Base-by-base conservation (phyloP, 768 basidiomycete species). In the Lentinula sp. region DNA sequence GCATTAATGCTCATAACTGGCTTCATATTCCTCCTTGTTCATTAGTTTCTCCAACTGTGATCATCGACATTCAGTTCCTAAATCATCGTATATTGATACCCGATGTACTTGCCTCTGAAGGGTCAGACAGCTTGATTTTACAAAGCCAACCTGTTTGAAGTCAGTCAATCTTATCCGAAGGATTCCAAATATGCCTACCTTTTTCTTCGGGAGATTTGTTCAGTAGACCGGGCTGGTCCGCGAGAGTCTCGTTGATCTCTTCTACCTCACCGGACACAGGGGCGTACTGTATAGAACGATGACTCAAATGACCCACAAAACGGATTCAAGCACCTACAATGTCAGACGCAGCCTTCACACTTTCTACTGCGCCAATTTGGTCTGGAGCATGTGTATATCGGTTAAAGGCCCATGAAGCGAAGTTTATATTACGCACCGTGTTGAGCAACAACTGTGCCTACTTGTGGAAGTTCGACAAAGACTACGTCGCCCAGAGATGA, bases 341-440 rank as follows among this genome's bases (percentile, higher is more conserved):
- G 70, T 98, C 95, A 1, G 95, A 95, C 42, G 94, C 93, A 33
- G 95, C 95, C 72, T 98, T 98, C 60, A 97, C 95, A 63, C 94
- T 96, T 74, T 97, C 95, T 9, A 98, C 93, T 6, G 91, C 91
- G 54, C 95, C 95, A 71, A 96, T 90, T 64, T 86, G 75, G 50
- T 90, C 95, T 95, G 63, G 4, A 28, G 4, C 4, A 28, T 3
- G 28, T 3, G 28, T 28, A 28, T 28, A 28, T 28, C 28, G 3
- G 28, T 28, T 28, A 28, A 28, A 28, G 28, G 4, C 28, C 28
- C 15, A 32, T 54, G 51, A 52, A 58, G 20, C 32, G 20, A 32
- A 64, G 60, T 46, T 15, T 23, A 16, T 23, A 41, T 13, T 46
- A 66, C 93, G 67, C 66, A 95, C 95, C 92, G 66, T 90, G 92